Base-by-base conservation (phyloP, 1,139 yeast species). In the Arxiozyma slooffiae region DNA sequence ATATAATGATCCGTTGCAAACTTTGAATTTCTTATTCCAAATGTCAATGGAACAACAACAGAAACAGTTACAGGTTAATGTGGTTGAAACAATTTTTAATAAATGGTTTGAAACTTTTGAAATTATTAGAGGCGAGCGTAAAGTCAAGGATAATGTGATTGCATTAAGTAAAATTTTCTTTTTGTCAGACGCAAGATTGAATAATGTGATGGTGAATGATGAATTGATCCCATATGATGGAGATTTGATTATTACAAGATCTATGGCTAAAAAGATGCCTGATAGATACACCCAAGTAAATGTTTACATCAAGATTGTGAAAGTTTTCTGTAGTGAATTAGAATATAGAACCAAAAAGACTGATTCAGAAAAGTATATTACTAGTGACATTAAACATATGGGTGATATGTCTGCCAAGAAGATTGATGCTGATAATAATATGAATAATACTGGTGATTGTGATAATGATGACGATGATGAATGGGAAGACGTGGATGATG, bases 21-120 rank as follows among this genome's bases (percentile, higher is more conserved):
- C 85, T 50, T 70, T 89, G 5, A 73, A 79, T 47, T 81, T 86
- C 54, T 72, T 89, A 48, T 68, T 71, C 37, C 67, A 69, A n/a
- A 69, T 79, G 63, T 58, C 77, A 3, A 63, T 61, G 11, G 56
- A 60, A 18, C 53, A 48, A 0, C 53, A 51, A 4, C 54, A 59
- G 7, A 57, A 21, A 23, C 43, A 41, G 23, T n/a, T 21, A 23
- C 16, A 30, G 16, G 2, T 20, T 41, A 41, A 69, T 44, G 82
- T 81, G 1, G 64, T 83, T 17, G 64, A 67, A 8, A 64, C 71
- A 3, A 78, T 83, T 1, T 63, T 86, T 47, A 82, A 83, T 5
- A 82, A 85, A 50, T 90, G 97, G 97, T 76, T 90, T 48, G 80
- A 80, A 38, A 78, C 89, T 2, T 90, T 86, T 67, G 94, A 86